These are phyloP conservation scores for Bisporella sp. DNA, from an alignment of 2,329 filamentous ascomycete species.

Conservation along the genomic window DNA sequence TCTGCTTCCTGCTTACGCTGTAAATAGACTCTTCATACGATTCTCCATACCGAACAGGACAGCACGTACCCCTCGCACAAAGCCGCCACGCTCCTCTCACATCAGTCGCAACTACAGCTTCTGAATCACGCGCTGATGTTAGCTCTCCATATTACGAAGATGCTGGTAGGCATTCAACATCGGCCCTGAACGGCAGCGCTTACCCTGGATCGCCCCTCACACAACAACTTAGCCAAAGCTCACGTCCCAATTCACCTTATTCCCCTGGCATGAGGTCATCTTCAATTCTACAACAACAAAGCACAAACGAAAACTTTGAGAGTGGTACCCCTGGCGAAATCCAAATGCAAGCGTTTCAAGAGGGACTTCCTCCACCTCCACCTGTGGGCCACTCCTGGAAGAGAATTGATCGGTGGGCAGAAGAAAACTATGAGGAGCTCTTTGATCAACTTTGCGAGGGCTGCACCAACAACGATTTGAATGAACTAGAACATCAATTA, in stretches of 20 bases:
- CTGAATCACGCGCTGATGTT: slow-evolving; percentile 82
- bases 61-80: slow-evolving; percentile 82
- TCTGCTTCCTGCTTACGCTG: slow-evolving; percentile 37
- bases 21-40: slow-evolving; percentile 79
- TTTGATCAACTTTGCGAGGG: slow-evolving; percentile 90
- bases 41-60: slow-evolving; percentile 84
- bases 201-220: slow-evolving; percentile 37
- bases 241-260: slow-evolving; percentile 65
- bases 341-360: slow-evolving; percentile 91
- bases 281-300: slow-evolving; percentile 56
- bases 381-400: slow-evolving; percentile 86
- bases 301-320: slow-evolving; percentile 60
- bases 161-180: slow-evolving; percentile 42
- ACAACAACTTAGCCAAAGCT: slow-evolving; percentile 44
- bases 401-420: slow-evolving; percentile 88
- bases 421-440: slow-evolving; percentile 91
- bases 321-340: slow-evolving; percentile 74
- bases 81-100: slow-evolving; percentile 76
- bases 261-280: slow-evolving; percentile 85
- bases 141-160: slow-evolving; percentile 66
- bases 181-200: slow-evolving; percentile 46
- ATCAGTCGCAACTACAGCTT: slow-evolving; percentile 76
- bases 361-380: slow-evolving; percentile 83
- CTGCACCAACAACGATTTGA: slow-evolving; percentile 88
- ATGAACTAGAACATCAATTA: slow-evolving; percentile 91